Conservation (phyloP, 495 filamentous ascomycete species). For the Podospora bellae-mahoneyi region DNA sequence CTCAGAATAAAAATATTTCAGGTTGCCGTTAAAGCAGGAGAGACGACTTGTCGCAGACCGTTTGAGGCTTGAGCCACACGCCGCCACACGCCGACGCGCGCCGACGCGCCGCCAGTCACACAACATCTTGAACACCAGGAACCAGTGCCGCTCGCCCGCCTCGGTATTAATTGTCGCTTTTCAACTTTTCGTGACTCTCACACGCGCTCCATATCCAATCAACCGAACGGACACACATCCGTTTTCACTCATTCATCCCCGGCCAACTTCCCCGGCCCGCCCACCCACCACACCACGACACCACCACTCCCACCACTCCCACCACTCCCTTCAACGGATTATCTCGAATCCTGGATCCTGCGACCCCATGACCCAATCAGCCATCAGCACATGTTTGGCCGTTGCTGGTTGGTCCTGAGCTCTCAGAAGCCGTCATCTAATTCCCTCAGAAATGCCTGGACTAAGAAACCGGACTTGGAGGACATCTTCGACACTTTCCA, state of each 20-base stretch:
- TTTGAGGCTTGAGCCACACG: neutral
- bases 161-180: slow-evolving; percentile 18
- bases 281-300: too few species aligned
- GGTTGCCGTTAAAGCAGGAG: neutral
- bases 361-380: slow-evolving; percentile 23
- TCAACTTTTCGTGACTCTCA: neutral
- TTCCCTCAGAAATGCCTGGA: slow-evolving; percentile 11
- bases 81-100: slow-evolving; percentile 10
- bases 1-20: neutral
- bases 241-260: neutral
- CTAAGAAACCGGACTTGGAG: neutral
- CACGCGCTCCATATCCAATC: neutral
- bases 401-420: slow-evolving; percentile 21
- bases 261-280: neutral
- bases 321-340: slow-evolving; percentile 3
- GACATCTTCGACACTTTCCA: neutral
- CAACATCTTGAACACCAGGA: slow-evolving; percentile 8
- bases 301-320: slow-evolving; percentile 1
- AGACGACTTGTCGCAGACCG: slow-evolving; percentile 3
- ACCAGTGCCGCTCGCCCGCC: slow-evolving; percentile 15
- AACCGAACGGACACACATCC: neutral
- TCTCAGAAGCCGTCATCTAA: slow-evolving; percentile 5
- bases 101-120: slow-evolving; percentile 21
- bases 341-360: slow-evolving; percentile 11
- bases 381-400: slow-evolving; percentile 14